Evolutionary conservation across 2,329 filamentous ascomycete species (phyloP), one percentile per base, ranked within the genome.

Genomic region (Trematosphaeria pertusa): DNA sequence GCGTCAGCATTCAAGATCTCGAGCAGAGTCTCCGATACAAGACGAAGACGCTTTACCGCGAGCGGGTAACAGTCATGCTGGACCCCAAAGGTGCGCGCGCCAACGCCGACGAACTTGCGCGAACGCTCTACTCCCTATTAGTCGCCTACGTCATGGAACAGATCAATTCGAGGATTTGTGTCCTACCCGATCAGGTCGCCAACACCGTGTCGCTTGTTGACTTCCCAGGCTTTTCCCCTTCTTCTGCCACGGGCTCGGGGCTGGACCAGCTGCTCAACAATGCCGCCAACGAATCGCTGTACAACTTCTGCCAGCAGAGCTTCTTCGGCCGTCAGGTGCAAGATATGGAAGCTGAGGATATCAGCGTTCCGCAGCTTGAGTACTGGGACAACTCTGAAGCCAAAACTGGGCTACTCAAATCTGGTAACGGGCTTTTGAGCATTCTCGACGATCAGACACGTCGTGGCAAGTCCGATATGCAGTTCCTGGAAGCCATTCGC

Each of bases 311-410:
- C 24, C 80, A 97, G 18, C 92, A 96, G 67, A 95, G 89, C 71
- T 97, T 99, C 75, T 99, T 97, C 70, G 92, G 97, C 65, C 87
- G 87, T 58, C 95, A 94, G 72, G 91, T 92, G 0, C 93, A 97
- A 53, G 84, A 96, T 75, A 81, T 99, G 17, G 94, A 99, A 67
- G 91, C 87, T 1, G 94, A 99, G 70, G 94, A 99, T 69, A 90
- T 99, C 26, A 85, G 81, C 22, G 90, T 99, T 2, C 83, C 92
- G 2, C 87, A 92, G 0, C 97, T 93, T 0, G 96, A 91, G 75
- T 99, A 97, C 73, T 99, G 97, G 61, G 94, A 99, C 73, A 99
- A 97, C 72, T 91, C 89, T 0, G 94, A 97, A 70, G 91, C 93
- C 8, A 91, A 97, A 50, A 91, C 89, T 63, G 93, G 91, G 10